phyloP scores from a whole-genome alignment of 2,329 filamentous ascomycete genomes.

The Blastomyces gilchristii region DNA sequence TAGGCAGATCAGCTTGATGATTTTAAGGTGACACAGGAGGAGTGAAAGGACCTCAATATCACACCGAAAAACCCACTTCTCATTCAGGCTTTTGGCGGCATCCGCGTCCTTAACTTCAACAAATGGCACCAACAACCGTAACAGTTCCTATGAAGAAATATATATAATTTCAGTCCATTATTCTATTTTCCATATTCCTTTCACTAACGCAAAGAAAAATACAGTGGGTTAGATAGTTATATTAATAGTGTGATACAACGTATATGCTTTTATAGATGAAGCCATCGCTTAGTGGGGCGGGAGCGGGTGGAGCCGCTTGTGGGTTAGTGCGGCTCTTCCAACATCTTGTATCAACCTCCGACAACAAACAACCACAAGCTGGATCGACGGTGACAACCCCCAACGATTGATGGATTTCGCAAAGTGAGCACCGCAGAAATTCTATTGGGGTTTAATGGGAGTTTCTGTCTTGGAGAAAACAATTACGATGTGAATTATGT shows the following conservation, averaged over 20 bases:
- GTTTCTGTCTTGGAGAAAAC: not conserved
- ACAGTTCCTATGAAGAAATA: too few relatives aligned
- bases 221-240: too few relatives aligned
- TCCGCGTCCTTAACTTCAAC: too few relatives aligned
- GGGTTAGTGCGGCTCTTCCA: not conserved
- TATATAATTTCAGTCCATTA: too few relatives aligned
- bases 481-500: not conserved
- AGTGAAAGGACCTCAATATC: not conserved
- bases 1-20: not conserved
- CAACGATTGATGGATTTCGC: not conserved
- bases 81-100: too few relatives aligned
- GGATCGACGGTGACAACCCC: not conserved
- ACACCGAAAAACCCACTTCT: too few relatives aligned
- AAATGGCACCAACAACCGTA: too few relatives aligned
- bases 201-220: too few relatives aligned
- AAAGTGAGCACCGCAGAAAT: not conserved
- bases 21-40: not conserved
- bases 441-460: not conserved
- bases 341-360: not conserved
- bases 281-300: not conserved
- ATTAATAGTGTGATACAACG: too few relatives aligned
- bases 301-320: not conserved
- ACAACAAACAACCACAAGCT: not conserved
- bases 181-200: too few relatives aligned
- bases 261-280: not conserved